These are phyloP conservation scores for Chaetomium globosum DNA, from an alignment of 2,329 filamentous ascomycete genomes.

Conservation along the genomic window DNA sequence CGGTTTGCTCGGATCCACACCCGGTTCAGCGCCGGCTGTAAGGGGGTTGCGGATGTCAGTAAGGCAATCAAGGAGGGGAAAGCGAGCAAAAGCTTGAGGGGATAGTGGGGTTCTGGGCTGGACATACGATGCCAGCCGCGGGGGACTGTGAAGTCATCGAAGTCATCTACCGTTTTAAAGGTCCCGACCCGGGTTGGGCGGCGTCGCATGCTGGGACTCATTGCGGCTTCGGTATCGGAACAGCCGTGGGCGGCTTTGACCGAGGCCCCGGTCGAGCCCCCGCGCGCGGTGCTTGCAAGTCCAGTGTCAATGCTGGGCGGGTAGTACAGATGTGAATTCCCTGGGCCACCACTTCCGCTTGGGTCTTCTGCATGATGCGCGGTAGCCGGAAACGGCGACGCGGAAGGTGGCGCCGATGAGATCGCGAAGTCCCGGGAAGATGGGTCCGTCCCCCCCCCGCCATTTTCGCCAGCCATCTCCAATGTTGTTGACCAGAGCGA, in stretches of 20 bases:
- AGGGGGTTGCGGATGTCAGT: slow-evolving; percentile 9
- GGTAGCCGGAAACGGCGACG: neutral
- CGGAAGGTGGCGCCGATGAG: slow-evolving; percentile 1
- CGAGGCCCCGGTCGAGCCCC: neutral
- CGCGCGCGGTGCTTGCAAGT: neutral
- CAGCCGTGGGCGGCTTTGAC: slow-evolving; percentile 7
- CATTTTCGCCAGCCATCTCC: neutral
- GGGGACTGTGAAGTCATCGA: slow-evolving; percentile 41
- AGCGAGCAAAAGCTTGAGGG: neutral
- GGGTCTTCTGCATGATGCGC: neutral
- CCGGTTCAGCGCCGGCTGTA: slow-evolving; percentile 65
- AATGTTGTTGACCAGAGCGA: neutral
- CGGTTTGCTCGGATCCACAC: slow-evolving; percentile 67
- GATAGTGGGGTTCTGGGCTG: neutral
- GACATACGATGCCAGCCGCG: slow-evolving; percentile 48
- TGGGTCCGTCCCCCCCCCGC: neutral
- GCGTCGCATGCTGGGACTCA: slow-evolving; percentile 32
- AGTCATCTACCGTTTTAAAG: slow-evolving; percentile 46
- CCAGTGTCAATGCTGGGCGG: slow-evolving; percentile 14
- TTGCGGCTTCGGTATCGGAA: slow-evolving; percentile 25
- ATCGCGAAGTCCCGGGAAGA: slow-evolving; percentile 18
- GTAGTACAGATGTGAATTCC: slow-evolving; percentile 24
- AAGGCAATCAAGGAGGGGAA: neutral
- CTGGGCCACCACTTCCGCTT: neutral
- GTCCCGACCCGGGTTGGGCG: slow-evolving; percentile 31